These are phyloP conservation scores for Tulasnella sp. DNA, from an alignment of 768 basidiomycete genomes.

Conservation along the genomic window DNA sequence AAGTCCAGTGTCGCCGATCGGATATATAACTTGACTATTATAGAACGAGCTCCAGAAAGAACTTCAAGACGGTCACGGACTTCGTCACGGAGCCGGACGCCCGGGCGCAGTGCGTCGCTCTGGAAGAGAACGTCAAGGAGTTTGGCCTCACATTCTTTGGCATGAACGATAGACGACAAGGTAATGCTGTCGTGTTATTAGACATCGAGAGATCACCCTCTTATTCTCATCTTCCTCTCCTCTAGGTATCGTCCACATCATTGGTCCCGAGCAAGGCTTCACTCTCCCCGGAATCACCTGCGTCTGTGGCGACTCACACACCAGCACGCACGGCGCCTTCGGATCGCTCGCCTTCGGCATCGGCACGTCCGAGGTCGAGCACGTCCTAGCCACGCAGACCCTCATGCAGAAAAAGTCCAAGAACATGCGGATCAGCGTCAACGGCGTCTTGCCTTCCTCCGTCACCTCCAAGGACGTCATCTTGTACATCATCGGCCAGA, in stretches of 20 bases:
- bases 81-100: conserved; percentile 82
- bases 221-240: conserved; percentile 10
- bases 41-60: conserved; percentile 64
- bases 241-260: conserved; percentile 73
- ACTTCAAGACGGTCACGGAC: conserved; percentile 53
- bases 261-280: conserved; percentile 90
- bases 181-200: conserved; percentile 33
- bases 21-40: background rate
- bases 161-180: conserved; percentile 79
- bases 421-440: conserved; percentile 86
- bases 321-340: conserved; percentile 88
- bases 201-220: too few species aligned
- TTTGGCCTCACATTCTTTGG: conserved; percentile 90
- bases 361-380: conserved; percentile 89
- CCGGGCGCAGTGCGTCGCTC: conserved; percentile 66
- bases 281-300: conserved; percentile 72
- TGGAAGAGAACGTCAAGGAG: conserved; percentile 84
- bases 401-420: conserved; percentile 77
- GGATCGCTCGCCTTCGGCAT: conserved; percentile 89
- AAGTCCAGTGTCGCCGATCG: background rate
- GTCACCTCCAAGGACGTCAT: conserved; percentile 86
- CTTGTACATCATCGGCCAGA: conserved; percentile 78
- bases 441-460: conserved; percentile 69
- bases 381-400: conserved; percentile 87
- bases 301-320: conserved; percentile 90